Percentiles rank a stretch among this genome's conserved stretches.
These are phyloP conservation scores for Cyathus striatus DNA, from an alignment of 768 basidiomycete species.

Conservation along the genomic window DNA sequence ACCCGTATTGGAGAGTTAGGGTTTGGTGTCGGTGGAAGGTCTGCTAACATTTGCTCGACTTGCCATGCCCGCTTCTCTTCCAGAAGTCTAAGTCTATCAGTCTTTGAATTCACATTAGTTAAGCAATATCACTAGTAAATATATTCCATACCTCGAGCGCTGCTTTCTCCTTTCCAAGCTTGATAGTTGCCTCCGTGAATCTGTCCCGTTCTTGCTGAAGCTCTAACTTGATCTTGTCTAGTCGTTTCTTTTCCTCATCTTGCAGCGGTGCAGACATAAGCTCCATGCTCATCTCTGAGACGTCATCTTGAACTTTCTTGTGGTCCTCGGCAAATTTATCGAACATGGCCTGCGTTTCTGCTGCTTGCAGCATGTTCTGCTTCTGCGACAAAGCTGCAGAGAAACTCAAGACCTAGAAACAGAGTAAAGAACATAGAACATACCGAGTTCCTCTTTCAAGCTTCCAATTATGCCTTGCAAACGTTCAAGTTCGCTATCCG, in stretches of 20 bases:
- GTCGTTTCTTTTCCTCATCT: conserved; percentile 49
- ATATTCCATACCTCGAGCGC: conserved; percentile 50
- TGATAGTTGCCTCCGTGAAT: conserved; percentile 59
- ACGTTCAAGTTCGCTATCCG: conserved; percentile 40
- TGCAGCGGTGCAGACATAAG: conserved; percentile 45
- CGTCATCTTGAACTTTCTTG: conserved; percentile 22
- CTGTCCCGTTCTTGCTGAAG: conserved; percentile 63
- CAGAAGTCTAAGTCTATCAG: conserved; percentile 51
- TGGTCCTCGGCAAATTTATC: conserved; percentile 49
- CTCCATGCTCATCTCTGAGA: conserved; percentile 45
- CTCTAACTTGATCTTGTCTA: conserved; percentile 47
- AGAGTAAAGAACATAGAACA: conserved; percentile 9
- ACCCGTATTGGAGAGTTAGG: conserved; percentile 15
- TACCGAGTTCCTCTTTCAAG: conserved; percentile 58
- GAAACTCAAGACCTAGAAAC: conserved; percentile 1
- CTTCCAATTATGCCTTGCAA: conserved; percentile 45
- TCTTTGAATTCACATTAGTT: conserved; percentile 30
- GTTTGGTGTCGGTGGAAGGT: conserved; percentile 43
- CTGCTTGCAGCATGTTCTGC: conserved; percentile 32
- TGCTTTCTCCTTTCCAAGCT: conserved; percentile 60
- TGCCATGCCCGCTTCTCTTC: conserved; percentile 79
- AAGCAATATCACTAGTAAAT: conserved; percentile 3
- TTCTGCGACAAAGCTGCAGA: conserved; percentile 42
- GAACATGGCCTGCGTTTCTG: conserved; percentile 48
- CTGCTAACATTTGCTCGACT: conserved; percentile 54